phyloP scores from a whole-genome alignment of 345 rosid species.

The Limnanthes douglasii region DNA sequence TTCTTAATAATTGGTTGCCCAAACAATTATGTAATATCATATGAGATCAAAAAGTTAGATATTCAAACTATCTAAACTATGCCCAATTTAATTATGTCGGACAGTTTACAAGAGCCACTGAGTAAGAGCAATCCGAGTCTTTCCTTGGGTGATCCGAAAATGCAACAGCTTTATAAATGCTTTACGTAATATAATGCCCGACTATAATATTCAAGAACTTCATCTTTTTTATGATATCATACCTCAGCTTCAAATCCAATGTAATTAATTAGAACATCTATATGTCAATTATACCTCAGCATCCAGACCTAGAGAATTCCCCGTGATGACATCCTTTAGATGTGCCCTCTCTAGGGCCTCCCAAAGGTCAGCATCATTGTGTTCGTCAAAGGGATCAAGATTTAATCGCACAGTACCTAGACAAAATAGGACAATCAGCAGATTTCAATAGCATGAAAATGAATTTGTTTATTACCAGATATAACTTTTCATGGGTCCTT shows the following conservation, averaged over 20 bases:
- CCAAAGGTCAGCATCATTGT: slow-evolving; percentile 83
- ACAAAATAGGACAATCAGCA: slow-evolving; percentile 6
- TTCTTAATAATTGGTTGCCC: too few species aligned
- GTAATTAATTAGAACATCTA: not conserved
- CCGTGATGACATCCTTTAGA: slow-evolving; percentile 63
- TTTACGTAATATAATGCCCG: too few species aligned
- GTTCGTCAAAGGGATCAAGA: slow-evolving; percentile 82
- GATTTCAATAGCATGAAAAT: not conserved
- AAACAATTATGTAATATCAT: too few species aligned
- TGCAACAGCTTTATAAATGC: too few species aligned
- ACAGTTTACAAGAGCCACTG: too few species aligned
- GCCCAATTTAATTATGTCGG: too few species aligned
- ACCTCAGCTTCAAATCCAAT: not conserved
- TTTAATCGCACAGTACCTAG: slow-evolving; percentile 83
- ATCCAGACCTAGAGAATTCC: slow-evolving; percentile 53
- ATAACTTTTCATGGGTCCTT: not conserved
- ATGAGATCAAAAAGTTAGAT: too few species aligned
- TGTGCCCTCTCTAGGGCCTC: slow-evolving; percentile 86
- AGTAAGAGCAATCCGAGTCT: too few species aligned
- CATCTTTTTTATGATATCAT: too few species aligned
- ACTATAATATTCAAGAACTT: too few species aligned
- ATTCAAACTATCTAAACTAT: too few species aligned
- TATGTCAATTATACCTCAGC: slow-evolving; percentile 56
- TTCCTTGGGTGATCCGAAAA: too few species aligned
- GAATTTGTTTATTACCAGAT: not conserved